Evolutionary conservation across 768 basidiomycete genomes (phyloP).

Genomic region (Boletus barrowsii): DNA sequence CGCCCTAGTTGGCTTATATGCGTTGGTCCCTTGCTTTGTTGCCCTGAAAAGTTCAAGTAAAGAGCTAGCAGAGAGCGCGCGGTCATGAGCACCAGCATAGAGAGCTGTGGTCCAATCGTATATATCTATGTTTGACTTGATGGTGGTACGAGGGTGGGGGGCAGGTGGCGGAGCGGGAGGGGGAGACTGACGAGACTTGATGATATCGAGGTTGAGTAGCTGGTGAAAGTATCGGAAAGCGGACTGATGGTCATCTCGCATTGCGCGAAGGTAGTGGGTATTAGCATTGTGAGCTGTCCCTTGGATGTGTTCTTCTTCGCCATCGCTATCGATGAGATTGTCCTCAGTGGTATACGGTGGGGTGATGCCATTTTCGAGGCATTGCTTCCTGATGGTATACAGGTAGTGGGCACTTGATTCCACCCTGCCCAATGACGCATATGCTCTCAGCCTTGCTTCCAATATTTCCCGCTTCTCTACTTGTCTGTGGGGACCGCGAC

Average conservation of each 20-base stretch:
- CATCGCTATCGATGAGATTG: neutral
- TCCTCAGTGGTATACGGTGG: constrained; percentile 23
- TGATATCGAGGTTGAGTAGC: constrained; percentile 32
- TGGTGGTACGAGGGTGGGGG: neutral
- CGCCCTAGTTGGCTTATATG: constrained; percentile 40
- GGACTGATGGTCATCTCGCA: constrained; percentile 39
- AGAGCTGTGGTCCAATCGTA: constrained; percentile 49
- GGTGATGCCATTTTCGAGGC: constrained; percentile 11
- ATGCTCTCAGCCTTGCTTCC: constrained; percentile 23
- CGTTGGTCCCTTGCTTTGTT: constrained; percentile 22
- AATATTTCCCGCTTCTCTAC: neutral
- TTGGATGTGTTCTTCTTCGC: neutral
- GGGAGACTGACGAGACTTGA: constrained; percentile 6
- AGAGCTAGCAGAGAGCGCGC: constrained; percentile 23
- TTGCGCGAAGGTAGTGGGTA: constrained; percentile 41
- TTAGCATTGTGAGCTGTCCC: constrained; percentile 37
- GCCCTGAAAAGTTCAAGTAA: constrained; percentile 40
- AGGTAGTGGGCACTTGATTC: constrained; percentile 41
- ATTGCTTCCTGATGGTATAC: constrained; percentile 35
- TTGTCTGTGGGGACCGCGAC: neutral
- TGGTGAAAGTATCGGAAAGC: constrained; percentile 47
- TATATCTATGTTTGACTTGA: constrained; percentile 36
- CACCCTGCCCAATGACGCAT: constrained; percentile 27
- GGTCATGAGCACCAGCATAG: constrained; percentile 43
- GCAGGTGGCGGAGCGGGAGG: neutral